Evolutionary conservation across 768 basidiomycete species (phyloP), one percentile per base, ranked within the genome.

Genomic region (Gloeophyllum trabeum): DNA sequence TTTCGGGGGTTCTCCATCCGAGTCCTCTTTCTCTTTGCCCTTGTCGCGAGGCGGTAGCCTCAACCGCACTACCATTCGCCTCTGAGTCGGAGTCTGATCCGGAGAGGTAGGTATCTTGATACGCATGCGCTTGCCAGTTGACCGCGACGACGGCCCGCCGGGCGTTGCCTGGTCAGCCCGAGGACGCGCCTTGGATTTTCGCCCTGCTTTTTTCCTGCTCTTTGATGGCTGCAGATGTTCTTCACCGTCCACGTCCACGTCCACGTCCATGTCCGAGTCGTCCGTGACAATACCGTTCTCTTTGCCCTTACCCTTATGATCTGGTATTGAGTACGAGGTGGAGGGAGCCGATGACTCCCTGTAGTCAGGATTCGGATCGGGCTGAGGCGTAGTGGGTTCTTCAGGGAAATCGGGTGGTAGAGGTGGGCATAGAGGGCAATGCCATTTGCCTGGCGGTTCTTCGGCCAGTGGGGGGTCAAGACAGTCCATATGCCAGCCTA

Each of bases 401-500:
- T 16, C 10, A 32, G 28, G 28, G 16, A 16, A 16, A 32, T 32
- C 28, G 36, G 20, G 20, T 10, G 48, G 51, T 34, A 60, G 46
- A 30, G 61, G 61, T 16, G 68, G 70, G 54, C 86, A 89, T 22
- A 58, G 45, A 20, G 82, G 82, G 57, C 86, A 89, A 51, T 75
- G 70, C 84, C 83, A 91, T 56, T 69, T 69, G 51, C 88, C 89
- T 26, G 77, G 71, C 2, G 92, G 92, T 24, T 78, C 66, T 44
- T 75, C 66, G 42, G 69, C 61, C 13, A 96, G 62, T 0, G 85
- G 80, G 24, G 91, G 89, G 26, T 62, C 51, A 43, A 91, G 69
- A 58, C 86, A 92, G 49, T 79, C 74, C 70, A 79, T 77, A 59
- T 92, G 88, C 84, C 85, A 90, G 25, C 87, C 88, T 81, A 48